Evolutionary conservation across 2,329 filamentous ascomycete species (phyloP), one percentile per base, ranked within the genome.

Genomic region (Neopestalotiopsis sp.): DNA sequence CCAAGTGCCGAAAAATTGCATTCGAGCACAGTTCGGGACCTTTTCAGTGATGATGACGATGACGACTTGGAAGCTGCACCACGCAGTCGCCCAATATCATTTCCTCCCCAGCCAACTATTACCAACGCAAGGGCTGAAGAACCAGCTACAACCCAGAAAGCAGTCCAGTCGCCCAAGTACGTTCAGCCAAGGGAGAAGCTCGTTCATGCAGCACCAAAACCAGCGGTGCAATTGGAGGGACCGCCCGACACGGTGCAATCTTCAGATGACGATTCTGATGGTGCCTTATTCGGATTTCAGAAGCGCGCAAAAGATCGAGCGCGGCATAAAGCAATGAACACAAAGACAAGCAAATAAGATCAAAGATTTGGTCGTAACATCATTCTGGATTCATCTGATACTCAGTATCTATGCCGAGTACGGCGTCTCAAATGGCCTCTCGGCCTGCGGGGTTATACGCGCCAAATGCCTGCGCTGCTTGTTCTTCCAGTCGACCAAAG

Each of bases 361-460:
- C 42, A 57, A 6, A 13, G 20, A n/a, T 17, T 56, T 42, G 34
- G n/a, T 45, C 20, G 42, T 32, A 38, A 68, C 20, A 12, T 68
- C 24, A 68, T 68, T 61, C 56, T 38, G 49, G 56, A 49, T 13
- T 60, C 30, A 49, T 67, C 3, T 67, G 45, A 69, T n/a, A 24
- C 71, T 69, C 32, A 12, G 30, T 6, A 7, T 59, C 57, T 40
- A 62, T 34, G 30, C 59, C 59, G 68, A 66, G 72, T 85, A 89
- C 0, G 89, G 88, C 1, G 90, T 96, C 85, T 96, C 91, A 72
- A 84, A 93, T 0, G 93, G 93, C 70, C 83, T 80, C 84, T 97
- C 94, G 1, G 93, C 94, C 81, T 95, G 92, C 0, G 94, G 93
- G 4, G 93, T 95, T 75, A 97, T 91, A 58, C 94, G 87, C 4